Evolutionary conservation across 495 filamentous ascomycete species (phyloP).

Genomic region (Aspergillus funiculosus): DNA sequence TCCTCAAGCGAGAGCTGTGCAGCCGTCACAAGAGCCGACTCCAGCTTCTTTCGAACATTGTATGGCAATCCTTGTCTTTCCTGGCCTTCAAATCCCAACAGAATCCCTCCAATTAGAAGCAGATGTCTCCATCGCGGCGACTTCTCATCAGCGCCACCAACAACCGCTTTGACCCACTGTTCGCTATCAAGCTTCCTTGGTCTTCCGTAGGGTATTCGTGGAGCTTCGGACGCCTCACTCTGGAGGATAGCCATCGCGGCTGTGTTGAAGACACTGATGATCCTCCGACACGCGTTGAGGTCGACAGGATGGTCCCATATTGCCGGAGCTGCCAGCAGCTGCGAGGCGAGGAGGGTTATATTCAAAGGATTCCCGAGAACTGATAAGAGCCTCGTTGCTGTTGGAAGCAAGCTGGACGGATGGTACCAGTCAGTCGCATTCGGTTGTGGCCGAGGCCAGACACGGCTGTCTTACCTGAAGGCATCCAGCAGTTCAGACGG

Average conservation of each 20-base stretch:
- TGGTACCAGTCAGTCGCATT: conserved; percentile 14
- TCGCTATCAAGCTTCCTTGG: conserved; percentile 53
- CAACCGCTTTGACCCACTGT: conserved; percentile 77
- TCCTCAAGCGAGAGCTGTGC: conserved; percentile 69
- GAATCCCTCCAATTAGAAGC: conserved; percentile 69
- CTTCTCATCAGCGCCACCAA: conserved; percentile 76
- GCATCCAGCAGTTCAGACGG: conserved; percentile 48
- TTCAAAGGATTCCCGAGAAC: conserved; percentile 87
- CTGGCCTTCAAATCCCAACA: conserved; percentile 73
- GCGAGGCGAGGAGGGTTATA: conserved; percentile 81
- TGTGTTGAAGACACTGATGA: conserved; percentile 84
- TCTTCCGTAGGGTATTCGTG: conserved; percentile 34
- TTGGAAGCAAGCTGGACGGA: conserved; percentile 60
- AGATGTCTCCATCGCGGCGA: conserved; percentile 86
- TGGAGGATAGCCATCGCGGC: conserved; percentile 63
- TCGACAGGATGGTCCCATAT: conserved; percentile 76
- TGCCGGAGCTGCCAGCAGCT: conserved; percentile 76
- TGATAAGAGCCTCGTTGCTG: conserved; percentile 74
- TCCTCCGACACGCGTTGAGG: conserved; percentile 63
- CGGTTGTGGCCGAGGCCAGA: conserved; percentile 5
- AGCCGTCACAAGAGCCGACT: conserved; percentile 70
- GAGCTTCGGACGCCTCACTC: conserved; percentile 43
- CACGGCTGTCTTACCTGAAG: conserved; percentile 41
- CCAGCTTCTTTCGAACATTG: conserved; percentile 62
- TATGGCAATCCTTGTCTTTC: conserved; percentile 57